Evolutionary conservation across 2,329 filamentous ascomycete species (phyloP).

Genomic region (Beauveria australis): DNA sequence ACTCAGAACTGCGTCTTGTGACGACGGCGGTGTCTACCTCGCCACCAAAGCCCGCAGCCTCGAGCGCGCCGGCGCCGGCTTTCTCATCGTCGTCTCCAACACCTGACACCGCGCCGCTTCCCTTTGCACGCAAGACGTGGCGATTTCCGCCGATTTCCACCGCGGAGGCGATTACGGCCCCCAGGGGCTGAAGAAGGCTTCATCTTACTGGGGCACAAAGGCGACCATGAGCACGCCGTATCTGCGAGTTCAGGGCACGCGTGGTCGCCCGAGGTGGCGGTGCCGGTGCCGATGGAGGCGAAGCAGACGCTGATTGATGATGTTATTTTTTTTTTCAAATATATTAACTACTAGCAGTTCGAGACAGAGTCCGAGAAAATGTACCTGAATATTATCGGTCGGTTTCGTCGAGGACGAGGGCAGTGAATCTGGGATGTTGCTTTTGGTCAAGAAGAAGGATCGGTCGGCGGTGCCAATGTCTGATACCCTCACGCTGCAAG

Average conservation of each 20-base stretch:
- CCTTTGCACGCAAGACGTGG: conserved; percentile 16
- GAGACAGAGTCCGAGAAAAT: background rate
- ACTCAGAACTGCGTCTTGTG: too few species aligned
- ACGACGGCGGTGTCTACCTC: background rate
- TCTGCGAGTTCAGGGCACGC: conserved; percentile 4
- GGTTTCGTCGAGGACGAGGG: conserved; percentile 10
- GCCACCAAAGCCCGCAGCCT: conserved; percentile 10
- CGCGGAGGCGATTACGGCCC: conserved; percentile 5
- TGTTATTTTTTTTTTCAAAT: conserved; percentile 12
- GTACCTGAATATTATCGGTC: conserved; percentile 12
- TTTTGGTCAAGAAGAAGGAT: conserved; percentile 13
- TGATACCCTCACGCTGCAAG: conserved; percentile 13
- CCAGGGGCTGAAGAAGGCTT: conserved; percentile 4
- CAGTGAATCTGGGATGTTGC: conserved; percentile 12
- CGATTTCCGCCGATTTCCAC: conserved; percentile 11
- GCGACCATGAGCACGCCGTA: conserved; percentile 14
- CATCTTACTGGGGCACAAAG: conserved; percentile 11
- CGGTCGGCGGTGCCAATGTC: conserved; percentile 12
- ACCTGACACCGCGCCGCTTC: conserved; percentile 16
- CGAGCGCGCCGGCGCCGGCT: conserved; percentile 14
- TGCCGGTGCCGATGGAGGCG: conserved; percentile 13
- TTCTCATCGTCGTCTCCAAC: conserved; percentile 14
- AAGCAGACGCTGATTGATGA: conserved; percentile 11
- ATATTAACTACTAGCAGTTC: conserved; percentile 10
- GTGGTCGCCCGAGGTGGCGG: conserved; percentile 9